Percentiles rank a stretch among this genome's conserved stretches.
phyloP scores from a whole-genome alignment of 805 yeast genomes.

The Candida yuanshanica region DNA sequence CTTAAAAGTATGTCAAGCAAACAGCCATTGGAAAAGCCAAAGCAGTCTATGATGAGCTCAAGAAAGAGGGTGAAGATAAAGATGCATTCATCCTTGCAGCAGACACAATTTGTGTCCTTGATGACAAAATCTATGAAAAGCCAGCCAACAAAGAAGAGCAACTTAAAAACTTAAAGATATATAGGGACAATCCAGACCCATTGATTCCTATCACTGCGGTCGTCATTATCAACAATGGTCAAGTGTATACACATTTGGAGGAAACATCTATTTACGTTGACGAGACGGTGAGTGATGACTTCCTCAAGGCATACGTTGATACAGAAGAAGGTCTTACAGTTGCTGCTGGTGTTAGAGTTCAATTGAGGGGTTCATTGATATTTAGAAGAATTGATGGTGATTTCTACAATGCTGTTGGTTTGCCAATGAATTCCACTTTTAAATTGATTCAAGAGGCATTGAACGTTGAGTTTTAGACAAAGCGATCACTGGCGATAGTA shows the following conservation, averaged over 20 bases:
- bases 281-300: conserved; percentile 41
- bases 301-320: conserved; percentile 56
- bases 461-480: background rate
- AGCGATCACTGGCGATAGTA: too few relatives aligned
- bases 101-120: conserved; percentile 68
- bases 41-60: conserved; percentile 47
- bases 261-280: conserved; percentile 38
- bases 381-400: conserved; percentile 70
- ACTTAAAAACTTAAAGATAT: conserved; percentile 40
- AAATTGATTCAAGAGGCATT: conserved; percentile 30
- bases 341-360: conserved; percentile 92
- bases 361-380: conserved; percentile 63
- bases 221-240: conserved; percentile 31
- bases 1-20: conserved; percentile 49
- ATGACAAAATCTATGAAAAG: conserved; percentile 68
- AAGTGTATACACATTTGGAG: conserved; percentile 31
- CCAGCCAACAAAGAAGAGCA: conserved; percentile 56
- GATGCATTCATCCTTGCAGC: conserved; percentile 49
- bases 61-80: conserved; percentile 1
- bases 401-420: conserved; percentile 79
- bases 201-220: conserved; percentile 52
- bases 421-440: conserved; percentile 63
- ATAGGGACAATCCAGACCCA: conserved; percentile 39
- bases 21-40: conserved; percentile 68
- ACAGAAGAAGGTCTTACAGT: conserved; percentile 72